These are phyloP conservation scores for Diplodia scrobiculata DNA, from an alignment of 2,329 filamentous ascomycete species.

Conservation along the genomic window DNA sequence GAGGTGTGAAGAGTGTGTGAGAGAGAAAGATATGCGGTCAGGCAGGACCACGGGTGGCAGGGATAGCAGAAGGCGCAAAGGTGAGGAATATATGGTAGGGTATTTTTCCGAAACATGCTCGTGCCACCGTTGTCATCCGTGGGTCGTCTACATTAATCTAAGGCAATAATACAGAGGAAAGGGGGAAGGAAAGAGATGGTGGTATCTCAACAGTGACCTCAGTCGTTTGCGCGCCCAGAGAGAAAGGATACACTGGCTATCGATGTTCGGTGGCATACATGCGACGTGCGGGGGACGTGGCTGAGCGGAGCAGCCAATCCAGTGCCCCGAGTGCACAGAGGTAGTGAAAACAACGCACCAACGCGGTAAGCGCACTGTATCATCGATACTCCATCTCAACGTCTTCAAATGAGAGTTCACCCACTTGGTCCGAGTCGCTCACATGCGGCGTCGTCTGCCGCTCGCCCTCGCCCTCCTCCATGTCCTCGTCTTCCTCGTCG, in stretches of 20 bases:
- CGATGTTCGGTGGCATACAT: slow-evolving; percentile 27
- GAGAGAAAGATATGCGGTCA: neutral
- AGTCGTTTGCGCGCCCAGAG: slow-evolving; percentile 17
- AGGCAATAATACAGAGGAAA: slow-evolving; percentile 29
- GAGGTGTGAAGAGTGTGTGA: neutral
- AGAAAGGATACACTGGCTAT: slow-evolving; percentile 24
- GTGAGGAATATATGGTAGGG: slow-evolving; percentile 26
- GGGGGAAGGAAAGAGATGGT: slow-evolving; percentile 24
- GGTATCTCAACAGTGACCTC: slow-evolving; percentile 25
- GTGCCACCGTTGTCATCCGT: slow-evolving; percentile 13
- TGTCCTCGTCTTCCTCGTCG: slow-evolving; percentile 94
- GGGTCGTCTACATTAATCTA: slow-evolving; percentile 29
- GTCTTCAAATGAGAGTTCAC: slow-evolving; percentile 65
- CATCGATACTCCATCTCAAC: slow-evolving; percentile 63
- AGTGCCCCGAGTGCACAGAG: slow-evolving; percentile 12
- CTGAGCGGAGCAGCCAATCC: neutral
- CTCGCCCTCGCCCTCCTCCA: slow-evolving; percentile 80
- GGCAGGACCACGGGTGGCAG: slow-evolving; percentile 6
- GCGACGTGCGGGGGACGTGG: slow-evolving; percentile 13
- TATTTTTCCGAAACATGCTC: slow-evolving; percentile 16
- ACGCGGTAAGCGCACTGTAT: slow-evolving; percentile 36
- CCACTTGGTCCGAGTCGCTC: slow-evolving; percentile 65
- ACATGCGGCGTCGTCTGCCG: slow-evolving; percentile 52
- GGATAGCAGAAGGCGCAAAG: slow-evolving; percentile 23
- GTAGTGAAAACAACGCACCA: slow-evolving; percentile 27